Conservation (phyloP, 2,329 filamentous ascomycete species). For the Thermothelomyces thermophilus region DNA sequence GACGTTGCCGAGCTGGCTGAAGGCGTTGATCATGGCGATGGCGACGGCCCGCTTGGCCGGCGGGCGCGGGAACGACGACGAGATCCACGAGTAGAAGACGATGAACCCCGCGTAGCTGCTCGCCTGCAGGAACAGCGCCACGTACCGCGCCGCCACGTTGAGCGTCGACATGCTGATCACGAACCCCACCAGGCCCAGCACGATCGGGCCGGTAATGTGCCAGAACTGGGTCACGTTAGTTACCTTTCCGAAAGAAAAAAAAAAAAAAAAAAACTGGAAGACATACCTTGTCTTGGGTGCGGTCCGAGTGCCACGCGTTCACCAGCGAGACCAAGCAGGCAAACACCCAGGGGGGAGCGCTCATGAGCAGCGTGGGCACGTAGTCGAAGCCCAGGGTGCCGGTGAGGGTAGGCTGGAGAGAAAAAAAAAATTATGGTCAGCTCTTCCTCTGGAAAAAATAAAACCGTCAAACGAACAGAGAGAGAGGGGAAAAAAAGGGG, state of each 20-base stretch:
- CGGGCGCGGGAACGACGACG: conserved; percentile 50
- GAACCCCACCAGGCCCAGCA: conserved; percentile 49
- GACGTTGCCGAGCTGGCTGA: conserved; percentile 51
- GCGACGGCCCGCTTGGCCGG: conserved; percentile 56
- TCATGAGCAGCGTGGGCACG: conserved; percentile 49
- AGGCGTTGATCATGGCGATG: conserved; percentile 54
- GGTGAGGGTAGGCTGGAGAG: conserved; percentile 41
- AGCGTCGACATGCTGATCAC: conserved; percentile 53
- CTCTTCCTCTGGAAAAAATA: neutral
- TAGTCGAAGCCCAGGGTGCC: conserved; percentile 46
- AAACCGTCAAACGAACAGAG: neutral
- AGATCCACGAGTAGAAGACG: conserved; percentile 54
- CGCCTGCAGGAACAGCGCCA: conserved; percentile 54
- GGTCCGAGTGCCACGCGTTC: conserved; percentile 51
- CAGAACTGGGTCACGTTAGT: no score
- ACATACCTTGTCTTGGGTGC: conserved; percentile 45
- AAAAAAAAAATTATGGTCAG: neutral
- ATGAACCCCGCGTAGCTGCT: conserved; percentile 51
- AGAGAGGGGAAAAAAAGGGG: no score
- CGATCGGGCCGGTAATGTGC: conserved; percentile 49
- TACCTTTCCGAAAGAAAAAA: no score
- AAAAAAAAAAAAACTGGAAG: neutral
- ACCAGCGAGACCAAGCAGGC: conserved; percentile 50
- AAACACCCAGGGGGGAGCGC: conserved; percentile 53
- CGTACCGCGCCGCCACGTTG: conserved; percentile 50